These are phyloP conservation scores for Lentinula aciculospora DNA, from an alignment of 768 basidiomycete genomes.

Conservation along the genomic window DNA sequence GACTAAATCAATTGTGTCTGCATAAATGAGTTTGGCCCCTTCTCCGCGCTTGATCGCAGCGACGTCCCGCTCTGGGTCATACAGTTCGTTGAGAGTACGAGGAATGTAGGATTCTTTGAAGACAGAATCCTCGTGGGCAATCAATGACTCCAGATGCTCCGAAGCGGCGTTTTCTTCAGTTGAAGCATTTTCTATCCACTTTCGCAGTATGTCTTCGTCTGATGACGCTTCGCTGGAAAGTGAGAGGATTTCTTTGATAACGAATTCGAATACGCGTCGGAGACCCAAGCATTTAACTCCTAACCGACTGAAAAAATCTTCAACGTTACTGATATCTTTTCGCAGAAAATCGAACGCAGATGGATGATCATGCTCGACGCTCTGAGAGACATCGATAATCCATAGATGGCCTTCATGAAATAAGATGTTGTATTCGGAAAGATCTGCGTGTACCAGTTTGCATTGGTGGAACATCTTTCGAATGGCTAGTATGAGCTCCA, in stretches of 20 bases:
- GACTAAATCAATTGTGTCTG: slow-evolving; percentile 79
- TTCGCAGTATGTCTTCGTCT: slow-evolving; percentile 30
- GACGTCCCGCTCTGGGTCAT: slow-evolving; percentile 91
- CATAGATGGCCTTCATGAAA: slow-evolving; percentile 78
- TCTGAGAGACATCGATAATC: slow-evolving; percentile 98
- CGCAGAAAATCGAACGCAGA: slow-evolving; percentile 94
- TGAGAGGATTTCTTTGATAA: slow-evolving; percentile 54
- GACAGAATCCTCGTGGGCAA: slow-evolving; percentile 75
- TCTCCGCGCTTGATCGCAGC: slow-evolving; percentile 68
- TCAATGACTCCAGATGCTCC: slow-evolving; percentile 12
- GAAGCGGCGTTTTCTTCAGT: not conserved
- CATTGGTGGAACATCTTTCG: slow-evolving; percentile 86
- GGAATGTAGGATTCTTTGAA: slow-evolving; percentile 94
- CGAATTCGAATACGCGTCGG: slow-evolving; percentile 81
- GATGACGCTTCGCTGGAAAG: slow-evolving; percentile 22
- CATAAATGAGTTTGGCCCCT: slow-evolving; percentile 75
- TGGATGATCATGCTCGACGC: slow-evolving; percentile 97
- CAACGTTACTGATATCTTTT: slow-evolving; percentile 85
- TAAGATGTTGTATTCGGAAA: slow-evolving; percentile 97
- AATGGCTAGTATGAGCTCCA: slow-evolving; percentile 72
- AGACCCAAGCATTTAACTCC: slow-evolving; percentile 77
- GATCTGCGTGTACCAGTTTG: slow-evolving; percentile 94
- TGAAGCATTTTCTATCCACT: slow-evolving; percentile 35
- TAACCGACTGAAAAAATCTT: slow-evolving; percentile 82
- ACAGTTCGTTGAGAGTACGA: slow-evolving; percentile 85